Conservation (phyloP, 352 stramenopile species). For the Globisporangium sylvaticum region DNA sequence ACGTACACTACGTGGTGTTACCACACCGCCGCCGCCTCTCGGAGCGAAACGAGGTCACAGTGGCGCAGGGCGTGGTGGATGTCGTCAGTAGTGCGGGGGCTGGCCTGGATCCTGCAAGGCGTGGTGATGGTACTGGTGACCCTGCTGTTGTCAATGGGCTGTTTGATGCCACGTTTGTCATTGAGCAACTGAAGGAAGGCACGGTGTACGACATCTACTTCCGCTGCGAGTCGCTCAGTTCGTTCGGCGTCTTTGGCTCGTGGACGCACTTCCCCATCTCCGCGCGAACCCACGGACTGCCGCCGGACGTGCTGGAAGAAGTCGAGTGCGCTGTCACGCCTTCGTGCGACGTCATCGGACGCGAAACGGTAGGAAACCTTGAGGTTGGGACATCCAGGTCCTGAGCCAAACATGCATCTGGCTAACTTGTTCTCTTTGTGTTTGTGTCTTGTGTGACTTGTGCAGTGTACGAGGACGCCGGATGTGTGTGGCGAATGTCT, state of each 20-base stretch:
- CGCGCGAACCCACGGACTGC: constrained; percentile 57
- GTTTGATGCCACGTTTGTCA: constrained; percentile 26
- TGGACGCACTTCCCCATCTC: constrained; percentile 47
- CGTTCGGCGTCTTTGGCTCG: constrained; percentile 57
- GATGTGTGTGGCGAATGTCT: constrained; percentile 75
- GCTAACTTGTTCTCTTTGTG: not conserved
- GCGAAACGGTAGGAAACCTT: constrained; percentile 35
- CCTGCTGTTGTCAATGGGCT: not conserved
- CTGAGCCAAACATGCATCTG: not conserved
- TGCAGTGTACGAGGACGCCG: constrained; percentile 37
- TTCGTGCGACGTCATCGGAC: constrained; percentile 42
- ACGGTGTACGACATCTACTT: constrained; percentile 75
- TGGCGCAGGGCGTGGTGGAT: constrained; percentile 18
- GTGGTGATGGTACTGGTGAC: not conserved
- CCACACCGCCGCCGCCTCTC: constrained; percentile 28
- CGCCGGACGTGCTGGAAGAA: constrained; percentile 60
- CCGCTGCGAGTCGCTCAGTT: constrained; percentile 67
- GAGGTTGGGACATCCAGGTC: not conserved
- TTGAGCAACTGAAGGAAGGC: constrained; percentile 48
- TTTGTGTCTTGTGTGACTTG: not conserved
- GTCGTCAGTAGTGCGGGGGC: not conserved
- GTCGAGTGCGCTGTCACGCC: constrained; percentile 44
- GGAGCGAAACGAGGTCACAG: constrained; percentile 7
- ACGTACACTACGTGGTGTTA: constrained; percentile 64
- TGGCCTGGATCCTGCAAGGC: not conserved